Percentiles rank a stretch among this genome's conserved stretches.
phyloP scores from a whole-genome alignment of 106 monocot species.

The Amphibolis antarctica region DNA sequence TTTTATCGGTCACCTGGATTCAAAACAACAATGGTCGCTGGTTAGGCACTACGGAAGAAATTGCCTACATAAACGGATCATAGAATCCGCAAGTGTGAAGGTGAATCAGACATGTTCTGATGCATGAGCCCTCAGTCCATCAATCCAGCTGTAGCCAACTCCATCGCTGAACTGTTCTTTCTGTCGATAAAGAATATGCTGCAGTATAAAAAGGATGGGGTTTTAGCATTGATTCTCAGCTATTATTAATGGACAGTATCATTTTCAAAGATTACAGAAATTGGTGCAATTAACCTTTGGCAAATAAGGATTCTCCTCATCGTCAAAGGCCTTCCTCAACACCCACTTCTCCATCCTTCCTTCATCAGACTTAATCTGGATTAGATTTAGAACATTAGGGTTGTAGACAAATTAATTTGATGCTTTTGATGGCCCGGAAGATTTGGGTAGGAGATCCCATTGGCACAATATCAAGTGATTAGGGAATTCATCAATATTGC shows the following conservation, averaged over 20 bases:
- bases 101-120: constrained; percentile 30
- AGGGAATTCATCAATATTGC: too few species aligned
- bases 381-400: background rate
- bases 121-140: constrained; percentile 59
- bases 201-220: background rate
- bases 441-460: background rate
- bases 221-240: background rate
- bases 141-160: constrained; percentile 72
- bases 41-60: background rate
- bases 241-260: background rate
- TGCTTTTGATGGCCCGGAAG: background rate
- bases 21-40: background rate
- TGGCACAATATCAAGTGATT: too few species aligned
- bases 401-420: background rate
- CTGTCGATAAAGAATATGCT: constrained; percentile 46
- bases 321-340: constrained; percentile 61
- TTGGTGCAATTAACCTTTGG: constrained; percentile 31
- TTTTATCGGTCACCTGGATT: constrained; percentile 41
- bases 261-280: background rate
- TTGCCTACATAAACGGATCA: background rate
- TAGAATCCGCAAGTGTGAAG: background rate
- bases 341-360: constrained; percentile 60
- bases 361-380: constrained; percentile 33
- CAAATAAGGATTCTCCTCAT: constrained; percentile 58
- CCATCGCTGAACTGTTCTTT: constrained; percentile 83